Evolutionary conservation across 371 early-diverging fungal genomes (phyloP), one percentile per base, ranked within the genome.

Genomic region (Mortierella sp.): DNA sequence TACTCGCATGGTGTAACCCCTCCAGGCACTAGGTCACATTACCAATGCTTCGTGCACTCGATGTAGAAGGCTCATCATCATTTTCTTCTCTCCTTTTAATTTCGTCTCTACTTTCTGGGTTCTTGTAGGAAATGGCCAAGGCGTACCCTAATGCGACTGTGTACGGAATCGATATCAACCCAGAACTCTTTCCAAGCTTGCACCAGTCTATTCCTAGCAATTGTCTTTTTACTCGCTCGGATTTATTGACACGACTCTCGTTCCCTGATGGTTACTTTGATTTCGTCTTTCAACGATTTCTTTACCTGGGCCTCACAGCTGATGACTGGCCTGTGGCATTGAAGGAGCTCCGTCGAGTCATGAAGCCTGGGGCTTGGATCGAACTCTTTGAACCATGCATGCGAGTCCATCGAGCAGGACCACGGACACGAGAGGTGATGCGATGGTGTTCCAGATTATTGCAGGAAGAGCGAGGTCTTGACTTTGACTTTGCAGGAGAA

Each of bases 351-450:
- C 64, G 55, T 6, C 72, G 81, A 6, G 81, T 80, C 0, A 72
- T 75, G 72, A 80, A 80, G 46, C 81, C 81, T 2, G 81, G 81
- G 0, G 81, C 62, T 1, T 74, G 71, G 72, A 70, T 80, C 52
- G 81, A 80, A 25, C 65, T 80, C 5, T 74, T 74, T 71, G 81
- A 80, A 43, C 75, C 79, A n/a, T 66, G 73, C 29, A 79, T 79
- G 79, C 65, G 79, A 12, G 72, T 79, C 46, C 79, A 79, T 48
- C 72, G 73, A 1, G 72, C 79, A 15, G 79, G 79, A 1, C 28
- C 69, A 1, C 62, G 79, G 15, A 79, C 79, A 0, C 52, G 79
- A 16, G 72, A 79, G 37, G 73, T 79, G 46, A 72, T 79, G 72
- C 65, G 64, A 45, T 79, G 79, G 79, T 55, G 57, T 45, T 79